Evolutionary conservation across 2,329 filamentous ascomycete genomes (phyloP).

Genomic region (Canariomyces notabilis): DNA sequence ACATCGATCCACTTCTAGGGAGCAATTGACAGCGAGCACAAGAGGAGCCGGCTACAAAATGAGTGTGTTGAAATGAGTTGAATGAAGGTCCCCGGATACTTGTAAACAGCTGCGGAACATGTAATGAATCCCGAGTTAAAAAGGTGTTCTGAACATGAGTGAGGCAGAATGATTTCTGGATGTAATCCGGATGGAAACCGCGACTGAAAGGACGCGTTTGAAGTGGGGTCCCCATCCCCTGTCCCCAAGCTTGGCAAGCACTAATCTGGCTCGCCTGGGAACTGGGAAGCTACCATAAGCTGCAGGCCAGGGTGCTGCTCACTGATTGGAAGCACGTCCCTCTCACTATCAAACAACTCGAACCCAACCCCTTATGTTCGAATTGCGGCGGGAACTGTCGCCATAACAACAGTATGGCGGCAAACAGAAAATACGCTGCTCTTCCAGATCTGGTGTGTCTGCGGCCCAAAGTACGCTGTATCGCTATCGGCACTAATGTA

Average conservation of each 20-base stretch:
- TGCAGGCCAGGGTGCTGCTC: neutral
- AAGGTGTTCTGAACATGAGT: too few relatives aligned
- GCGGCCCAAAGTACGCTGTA: neutral
- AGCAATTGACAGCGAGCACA: too few relatives aligned
- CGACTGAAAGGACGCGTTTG: neutral
- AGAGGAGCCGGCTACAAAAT: too few relatives aligned
- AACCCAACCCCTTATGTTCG: neutral
- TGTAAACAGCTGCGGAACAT: too few relatives aligned
- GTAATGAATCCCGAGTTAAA: too few relatives aligned
- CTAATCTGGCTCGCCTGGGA: too few relatives aligned
- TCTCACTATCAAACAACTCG: neutral
- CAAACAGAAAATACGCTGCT: constrained; percentile 76
- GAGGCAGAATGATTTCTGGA: neutral
- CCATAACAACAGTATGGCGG: constrained; percentile 51
- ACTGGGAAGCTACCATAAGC: too few relatives aligned
- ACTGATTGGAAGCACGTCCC: neutral
- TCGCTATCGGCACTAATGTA: constrained; percentile 15
- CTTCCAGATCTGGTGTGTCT: constrained; percentile 67
- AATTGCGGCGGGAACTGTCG: neutral
- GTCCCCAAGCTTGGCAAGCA: too few relatives aligned
- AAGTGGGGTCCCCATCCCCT: too few relatives aligned
- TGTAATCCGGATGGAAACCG: neutral
- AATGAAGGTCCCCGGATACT: too few relatives aligned
- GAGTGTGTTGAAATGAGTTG: too few relatives aligned
- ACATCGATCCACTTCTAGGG: too few relatives aligned